Evolutionary conservation across 257 asterid species (phyloP), one percentile per base, ranked within the genome.

Genomic region (Nemophila menziesii): DNA sequence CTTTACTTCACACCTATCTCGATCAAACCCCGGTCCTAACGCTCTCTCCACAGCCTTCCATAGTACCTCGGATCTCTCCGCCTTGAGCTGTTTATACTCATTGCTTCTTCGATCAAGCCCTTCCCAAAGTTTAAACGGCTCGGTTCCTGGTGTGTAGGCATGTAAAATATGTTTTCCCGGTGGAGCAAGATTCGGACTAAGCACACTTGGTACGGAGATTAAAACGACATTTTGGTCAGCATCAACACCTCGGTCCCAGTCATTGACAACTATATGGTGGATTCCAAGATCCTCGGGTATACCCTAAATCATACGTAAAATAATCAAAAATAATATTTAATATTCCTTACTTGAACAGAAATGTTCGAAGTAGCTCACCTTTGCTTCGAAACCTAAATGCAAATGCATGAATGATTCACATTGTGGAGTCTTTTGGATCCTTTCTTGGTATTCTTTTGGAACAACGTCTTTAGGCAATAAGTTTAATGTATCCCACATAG

Each of bases 341-440:
- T n/a, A n/a, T n/a, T n/a, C n/a, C n/a, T n/a, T 26, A 26, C 5
- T 10, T 26, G 33, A 26, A 5, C 33, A 4, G 33, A 26, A 26
- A 26, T 26, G 33, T 26, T 26, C 11, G 18, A 10, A 24, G 48
- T 39, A 51, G 33, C 72, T 60, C 59, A 87, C 95, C 92, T 73
- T 57, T 23, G 83, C 79, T 61, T 80, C 86, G 48, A 87, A 83
- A 9, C 95, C 97, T 67, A 87, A 65, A 71, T 87, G 97, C n/a
- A 87, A 71, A 73, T 87, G 97, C 95, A 83, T 83, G 71, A 87
- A 87, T 14, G 97, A 87, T 67, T 83, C 97, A 46, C 97, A 87
- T 48, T 87, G 93, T 45, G 92, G 92, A 46, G 95, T 87, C 10
- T 1, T 60, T 47, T 80, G 39, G 15, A 80, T 57, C 64, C 70